phyloP scores from a whole-genome alignment of 2,329 filamentous ascomycete species.

The Diaporthe helianthi region DNA sequence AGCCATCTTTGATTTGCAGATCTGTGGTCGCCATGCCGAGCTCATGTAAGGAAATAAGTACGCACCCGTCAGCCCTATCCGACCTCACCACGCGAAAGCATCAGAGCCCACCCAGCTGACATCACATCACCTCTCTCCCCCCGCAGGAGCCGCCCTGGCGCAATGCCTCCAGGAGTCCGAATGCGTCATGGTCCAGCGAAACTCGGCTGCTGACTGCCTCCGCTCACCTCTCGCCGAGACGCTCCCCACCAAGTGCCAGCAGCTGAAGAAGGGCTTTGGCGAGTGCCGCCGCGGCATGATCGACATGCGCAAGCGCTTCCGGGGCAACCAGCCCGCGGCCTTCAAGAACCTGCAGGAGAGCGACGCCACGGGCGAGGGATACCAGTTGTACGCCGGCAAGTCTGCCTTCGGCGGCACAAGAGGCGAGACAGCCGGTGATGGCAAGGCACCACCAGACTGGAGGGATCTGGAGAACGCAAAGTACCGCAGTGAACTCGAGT shows the following conservation, averaged over 20 bases:
- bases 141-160: conserved; percentile 90
- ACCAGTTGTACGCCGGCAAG: conserved; percentile 82
- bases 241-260: conserved; percentile 87
- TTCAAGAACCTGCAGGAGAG: conserved; percentile 67
- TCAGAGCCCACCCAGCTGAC: conserved; percentile 26
- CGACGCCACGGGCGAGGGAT: conserved; percentile 63
- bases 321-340: conserved; percentile 87
- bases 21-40: conserved; percentile 73
- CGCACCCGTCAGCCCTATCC: conserved; percentile 45
- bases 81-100: conserved; percentile 10
- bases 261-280: conserved; percentile 89
- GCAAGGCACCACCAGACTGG: conserved; percentile 67
- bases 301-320: conserved; percentile 98
- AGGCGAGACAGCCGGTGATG: conserved; percentile 72
- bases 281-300: conserved; percentile 97
- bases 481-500: conserved; percentile 52
- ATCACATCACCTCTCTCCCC: conserved; percentile 20
- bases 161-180: conserved; percentile 95
- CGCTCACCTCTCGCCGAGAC: conserved; percentile 80
- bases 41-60: conserved; percentile 97
- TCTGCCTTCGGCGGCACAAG: conserved; percentile 71
- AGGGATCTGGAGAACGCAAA: conserved; percentile 70
- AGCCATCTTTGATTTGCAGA: background rate
- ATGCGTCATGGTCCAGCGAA: conserved; percentile 91
- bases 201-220: conserved; percentile 87